Evolutionary conservation across 2,329 filamentous ascomycete genomes (phyloP).

Genomic region (Trichoderma cornu-damae): DNA sequence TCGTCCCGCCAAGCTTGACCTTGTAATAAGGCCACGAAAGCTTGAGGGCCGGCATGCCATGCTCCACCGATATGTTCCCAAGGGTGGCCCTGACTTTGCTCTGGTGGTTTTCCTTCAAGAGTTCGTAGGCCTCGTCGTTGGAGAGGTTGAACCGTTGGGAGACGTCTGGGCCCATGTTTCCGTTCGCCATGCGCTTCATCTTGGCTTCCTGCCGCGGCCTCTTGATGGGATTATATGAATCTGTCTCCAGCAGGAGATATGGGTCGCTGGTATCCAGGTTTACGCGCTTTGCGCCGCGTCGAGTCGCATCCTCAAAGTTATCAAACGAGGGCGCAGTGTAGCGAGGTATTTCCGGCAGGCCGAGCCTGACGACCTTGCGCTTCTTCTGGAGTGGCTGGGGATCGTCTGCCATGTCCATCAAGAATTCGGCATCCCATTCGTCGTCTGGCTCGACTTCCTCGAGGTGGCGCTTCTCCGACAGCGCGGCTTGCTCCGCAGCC

Average conservation of each 20-base stretch:
- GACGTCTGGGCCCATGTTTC: conserved; percentile 66
- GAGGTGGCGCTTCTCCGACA: conserved; percentile 30
- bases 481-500: conserved; percentile 31
- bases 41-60: conserved; percentile 85
- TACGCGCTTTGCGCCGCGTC: conserved; percentile 70
- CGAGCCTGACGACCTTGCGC: conserved; percentile 57
- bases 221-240: conserved; percentile 58
- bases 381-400: conserved; percentile 56
- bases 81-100: conserved; percentile 92
- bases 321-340: conserved; percentile 70
- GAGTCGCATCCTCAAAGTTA: conserved; percentile 69
- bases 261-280: conserved; percentile 85
- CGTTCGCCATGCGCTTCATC: conserved; percentile 61
- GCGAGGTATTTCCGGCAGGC: conserved; percentile 52
- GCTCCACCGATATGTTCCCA: conserved; percentile 87
- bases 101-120: conserved; percentile 93
- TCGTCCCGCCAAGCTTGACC: conserved; percentile 71
- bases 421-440: conserved; percentile 60
- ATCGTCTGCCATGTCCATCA: conserved; percentile 45
- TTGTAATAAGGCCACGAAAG: conserved; percentile 96
- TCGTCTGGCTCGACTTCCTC: conserved; percentile 45
- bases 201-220: conserved; percentile 52
- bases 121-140: conserved; percentile 92
- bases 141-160: conserved; percentile 88
- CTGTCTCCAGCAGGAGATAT: conserved; percentile 75